Evolutionary conservation across 2,329 filamentous ascomycete species (phyloP), one percentile per base, ranked within the genome.

Genomic region (Berkeleyomyces rouxiae): DNA sequence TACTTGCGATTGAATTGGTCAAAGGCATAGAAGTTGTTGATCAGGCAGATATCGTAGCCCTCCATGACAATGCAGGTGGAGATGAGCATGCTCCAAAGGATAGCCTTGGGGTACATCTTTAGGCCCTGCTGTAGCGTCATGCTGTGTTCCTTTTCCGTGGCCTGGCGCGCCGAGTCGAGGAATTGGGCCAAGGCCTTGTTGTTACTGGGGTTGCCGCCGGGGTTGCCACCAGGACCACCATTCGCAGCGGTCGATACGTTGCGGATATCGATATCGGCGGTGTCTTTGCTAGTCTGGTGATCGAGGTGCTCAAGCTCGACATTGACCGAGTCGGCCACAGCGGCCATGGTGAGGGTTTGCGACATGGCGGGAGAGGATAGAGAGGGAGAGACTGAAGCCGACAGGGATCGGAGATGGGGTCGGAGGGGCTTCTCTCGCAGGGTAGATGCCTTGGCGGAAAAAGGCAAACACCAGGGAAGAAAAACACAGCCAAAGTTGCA

Each of bases 1-100:
- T 82, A 83, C 69, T 82, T 83, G 67, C 71, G 70, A 67, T 80
- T 81, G 71, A 83, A 84, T 67, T 80, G 77, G 3, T 77, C 75
- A 62, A 82, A 80, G 46, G 79, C 80, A 66, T 80, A 91, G 70
- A 93, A 90, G 73, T 91, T 91, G 76, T 86, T 89, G 68, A 93
- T 82, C 61, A 95, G 76, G 69, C 82, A 85, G 64, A 93, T 78
- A 70, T 95, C 89, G 75, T 91, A 95, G 42, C 88, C 90, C 73
- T 95, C 90, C 90, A 96, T 96, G 69, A 82, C 83, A 69, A 95
- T 93, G 71, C 87, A 91, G 0, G 88, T 92, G n/a, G 87, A 92
- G 72, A 96, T 91, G 64, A 95, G 76, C 59, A 95, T 70, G 68
- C 85, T 89, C 88, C 89, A 96, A 31, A 76, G 80, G 63, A 95